Evolutionary conservation across 2,329 filamentous ascomycete genomes (phyloP), one percentile per base, ranked within the genome.

Genomic region (Fusarium redolens): DNA sequence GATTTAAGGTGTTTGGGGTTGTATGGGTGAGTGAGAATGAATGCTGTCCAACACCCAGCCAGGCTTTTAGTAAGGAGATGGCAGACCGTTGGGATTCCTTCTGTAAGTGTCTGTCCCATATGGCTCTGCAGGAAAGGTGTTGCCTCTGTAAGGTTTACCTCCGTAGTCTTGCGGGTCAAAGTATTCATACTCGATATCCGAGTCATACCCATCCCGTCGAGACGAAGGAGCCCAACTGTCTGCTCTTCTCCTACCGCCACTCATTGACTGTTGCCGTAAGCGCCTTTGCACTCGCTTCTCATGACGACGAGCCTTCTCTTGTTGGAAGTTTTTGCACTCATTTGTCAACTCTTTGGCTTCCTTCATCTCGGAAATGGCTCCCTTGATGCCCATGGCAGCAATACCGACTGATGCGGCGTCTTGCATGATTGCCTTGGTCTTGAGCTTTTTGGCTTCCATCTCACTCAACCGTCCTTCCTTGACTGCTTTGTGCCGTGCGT

Each of bases 341-440:
- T 87, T 82, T 45, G 79, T 78, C 79, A 86, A 77, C 69, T 89
- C 85, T 62, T 84, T 85, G 64, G 84, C 88, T 71, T 89, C 86
- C 79, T 90, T 89, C 78, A 90, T 80, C 78, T 89, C 87, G 20
- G 82, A 84, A 47, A 90, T 73, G 73, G 88, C 88, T 38, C 87
- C 86, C 78, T 89, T 88, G 80, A 90, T 86, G 50, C 88, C 87
- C 75, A 90, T 75, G 17, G 87, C 87, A 3, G 88, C 88, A 56
- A 90, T 86, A 63, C 88, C 88, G 10, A 90, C 83, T 7, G 87
- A 88, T n/a, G 88, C 88, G 1, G 86, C 87, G 74, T 90, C 88
- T 79, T 89, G 86, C 71, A 90, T 78, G 14, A 90, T 78, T 15
- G 88, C 87, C 78, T 86, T 89, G 56, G 85, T 83, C 81, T 88